Percentiles rank a stretch among this genome's conserved stretches.
These are phyloP conservation scores for Datura wrightii DNA, from an alignment of 257 asterid genomes.

Conservation along the genomic window DNA sequence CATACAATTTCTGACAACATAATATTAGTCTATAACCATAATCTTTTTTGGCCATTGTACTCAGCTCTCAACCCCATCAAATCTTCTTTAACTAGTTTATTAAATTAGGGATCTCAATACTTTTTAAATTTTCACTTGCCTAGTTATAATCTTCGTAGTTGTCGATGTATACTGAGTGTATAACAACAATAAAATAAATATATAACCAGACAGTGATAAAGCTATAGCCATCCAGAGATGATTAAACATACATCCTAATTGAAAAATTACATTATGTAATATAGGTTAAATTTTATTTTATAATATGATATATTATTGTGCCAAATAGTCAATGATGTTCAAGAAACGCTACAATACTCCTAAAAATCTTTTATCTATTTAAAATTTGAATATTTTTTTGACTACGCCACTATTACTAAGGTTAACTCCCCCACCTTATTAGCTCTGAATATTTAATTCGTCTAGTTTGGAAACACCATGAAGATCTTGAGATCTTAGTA, in stretches of 20 bases:
- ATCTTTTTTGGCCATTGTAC: conserved; percentile 17
- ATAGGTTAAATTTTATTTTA: too few species aligned
- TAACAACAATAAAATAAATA: not conserved
- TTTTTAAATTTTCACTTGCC: not conserved
- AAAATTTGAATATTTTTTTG: too few species aligned
- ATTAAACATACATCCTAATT: too few species aligned
- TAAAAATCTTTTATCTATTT: too few species aligned
- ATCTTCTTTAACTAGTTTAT: not conserved
- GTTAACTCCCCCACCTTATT: not conserved
- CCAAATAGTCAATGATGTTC: too few species aligned
- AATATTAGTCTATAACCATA: not conserved
- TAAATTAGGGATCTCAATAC: too few species aligned
- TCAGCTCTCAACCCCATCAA: not conserved
- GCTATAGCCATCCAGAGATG: too few species aligned
- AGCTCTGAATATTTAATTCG: not conserved
- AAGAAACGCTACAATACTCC: too few species aligned
- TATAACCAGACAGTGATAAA: not conserved
- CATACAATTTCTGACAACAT: conserved; percentile 19
- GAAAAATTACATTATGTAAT: too few species aligned
- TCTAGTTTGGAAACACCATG: not conserved
- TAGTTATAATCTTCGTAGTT: not conserved
- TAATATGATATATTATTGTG: too few species aligned
- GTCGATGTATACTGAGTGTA: not conserved
- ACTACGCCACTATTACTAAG: not conserved
- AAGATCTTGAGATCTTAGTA: not conserved